Percentiles rank a stretch among this genome's conserved stretches.
phyloP scores from a whole-genome alignment of 2,329 filamentous ascomycete genomes.

The Trichoderma asperellum region DNA sequence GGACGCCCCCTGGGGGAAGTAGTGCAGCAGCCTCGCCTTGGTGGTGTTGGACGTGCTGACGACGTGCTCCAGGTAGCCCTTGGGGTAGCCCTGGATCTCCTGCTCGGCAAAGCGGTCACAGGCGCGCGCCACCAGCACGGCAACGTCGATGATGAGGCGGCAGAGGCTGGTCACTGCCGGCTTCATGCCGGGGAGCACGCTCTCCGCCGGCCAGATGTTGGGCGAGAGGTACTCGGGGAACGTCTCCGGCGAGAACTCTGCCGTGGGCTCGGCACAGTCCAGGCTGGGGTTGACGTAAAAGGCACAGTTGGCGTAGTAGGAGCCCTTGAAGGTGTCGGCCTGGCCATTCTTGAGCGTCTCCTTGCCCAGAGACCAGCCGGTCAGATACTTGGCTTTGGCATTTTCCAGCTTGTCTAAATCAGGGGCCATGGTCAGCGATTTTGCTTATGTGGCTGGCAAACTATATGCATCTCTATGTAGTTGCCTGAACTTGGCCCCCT shows the following conservation, averaged over 20 bases:
- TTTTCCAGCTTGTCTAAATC: conserved; percentile 60
- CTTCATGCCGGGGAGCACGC: conserved; percentile 74
- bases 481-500: conserved; percentile 2
- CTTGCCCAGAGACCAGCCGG: conserved; percentile 80
- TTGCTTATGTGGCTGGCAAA: not conserved
- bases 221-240: conserved; percentile 88
- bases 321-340: conserved; percentile 80
- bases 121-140: conserved; percentile 83
- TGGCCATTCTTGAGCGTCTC: conserved; percentile 78
- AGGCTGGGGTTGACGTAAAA: conserved; percentile 70
- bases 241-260: conserved; percentile 60
- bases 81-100: conserved; percentile 76
- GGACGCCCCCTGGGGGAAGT: conserved; percentile 69
- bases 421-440: not conserved
- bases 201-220: conserved; percentile 81
- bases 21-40: conserved; percentile 90
- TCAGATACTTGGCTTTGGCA: conserved; percentile 64
- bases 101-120: conserved; percentile 84
- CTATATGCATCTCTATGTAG: not conserved
- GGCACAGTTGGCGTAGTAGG: conserved; percentile 82
- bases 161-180: conserved; percentile 75
- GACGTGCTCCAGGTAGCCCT: conserved; percentile 82
- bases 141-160: conserved; percentile 83
- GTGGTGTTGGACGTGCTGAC: conserved; percentile 85
- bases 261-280: conserved; percentile 64